Conservation (phyloP, 495 filamentous ascomycete species). For the Immersiella caudata region DNA sequence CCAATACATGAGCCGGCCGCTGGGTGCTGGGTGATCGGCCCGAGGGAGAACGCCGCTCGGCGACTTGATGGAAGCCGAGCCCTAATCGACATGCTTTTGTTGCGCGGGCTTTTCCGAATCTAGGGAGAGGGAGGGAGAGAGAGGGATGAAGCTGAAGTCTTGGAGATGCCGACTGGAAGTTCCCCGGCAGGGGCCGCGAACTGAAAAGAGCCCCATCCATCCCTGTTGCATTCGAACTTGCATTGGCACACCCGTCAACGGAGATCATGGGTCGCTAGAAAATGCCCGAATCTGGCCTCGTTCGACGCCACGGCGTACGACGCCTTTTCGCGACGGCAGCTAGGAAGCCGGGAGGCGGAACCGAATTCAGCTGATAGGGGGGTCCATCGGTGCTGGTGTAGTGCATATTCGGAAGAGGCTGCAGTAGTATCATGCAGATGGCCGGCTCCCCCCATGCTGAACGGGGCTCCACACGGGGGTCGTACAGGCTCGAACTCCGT, state of each 20-base stretch:
- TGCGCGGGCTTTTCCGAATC: not conserved
- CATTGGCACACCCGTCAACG: constrained; percentile 30
- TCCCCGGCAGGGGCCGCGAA: not conserved
- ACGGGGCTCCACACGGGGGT: not conserved
- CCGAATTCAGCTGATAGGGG: constrained; percentile 1
- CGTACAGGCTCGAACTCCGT: constrained; percentile 1
- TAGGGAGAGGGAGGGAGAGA: not conserved
- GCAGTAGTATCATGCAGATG: constrained; percentile 36
- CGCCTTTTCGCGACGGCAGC: constrained; percentile 4
- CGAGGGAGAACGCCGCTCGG: not conserved
- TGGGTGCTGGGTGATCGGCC: not conserved
- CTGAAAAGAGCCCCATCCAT: constrained; percentile 12
- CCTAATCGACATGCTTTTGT: not conserved
- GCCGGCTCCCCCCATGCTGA: constrained; percentile 17
- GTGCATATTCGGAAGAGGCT: constrained; percentile 21
- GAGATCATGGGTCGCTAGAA: constrained; percentile 2
- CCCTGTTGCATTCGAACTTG: constrained; percentile 19
- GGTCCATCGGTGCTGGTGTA: not conserved
- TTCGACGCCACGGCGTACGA: constrained; percentile 1
- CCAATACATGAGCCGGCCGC: not conserved
- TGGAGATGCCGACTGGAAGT: not conserved
- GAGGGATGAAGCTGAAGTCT: not conserved
- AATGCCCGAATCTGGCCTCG: not conserved
- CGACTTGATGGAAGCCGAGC: not conserved
- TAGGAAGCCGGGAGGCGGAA: constrained; percentile 5